Percentiles rank a stretch among this genome's conserved stretches.
These are phyloP conservation scores for Aschersonia sp. DNA, from an alignment of 2,329 filamentous ascomycete species.

Conservation along the genomic window DNA sequence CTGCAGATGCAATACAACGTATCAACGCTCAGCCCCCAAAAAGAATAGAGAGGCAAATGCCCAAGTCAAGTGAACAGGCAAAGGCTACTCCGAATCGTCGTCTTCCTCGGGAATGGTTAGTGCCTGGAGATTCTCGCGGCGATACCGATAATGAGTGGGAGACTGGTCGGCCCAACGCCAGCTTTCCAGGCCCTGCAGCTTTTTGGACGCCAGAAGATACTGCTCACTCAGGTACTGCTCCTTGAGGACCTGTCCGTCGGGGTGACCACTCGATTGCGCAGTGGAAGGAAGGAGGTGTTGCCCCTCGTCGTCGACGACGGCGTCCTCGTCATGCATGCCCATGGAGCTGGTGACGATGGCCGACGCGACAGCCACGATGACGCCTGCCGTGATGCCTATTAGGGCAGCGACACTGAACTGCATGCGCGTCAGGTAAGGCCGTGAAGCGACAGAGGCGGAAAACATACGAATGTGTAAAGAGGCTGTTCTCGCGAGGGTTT, in stretches of 20 bases:
- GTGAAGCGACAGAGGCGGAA: background rate
- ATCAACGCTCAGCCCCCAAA: too few relatives aligned
- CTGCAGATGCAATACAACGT: too few relatives aligned
- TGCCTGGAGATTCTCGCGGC: constrained; percentile 36
- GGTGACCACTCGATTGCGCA: constrained; percentile 1
- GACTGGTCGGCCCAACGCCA: constrained; percentile 21
- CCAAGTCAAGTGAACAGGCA: too few relatives aligned
- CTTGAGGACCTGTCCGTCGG: constrained; percentile 7
- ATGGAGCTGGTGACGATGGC: constrained; percentile 37
- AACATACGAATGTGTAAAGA: constrained; percentile 27
- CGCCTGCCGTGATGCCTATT: constrained; percentile 50
- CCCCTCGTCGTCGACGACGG: constrained; percentile 4
- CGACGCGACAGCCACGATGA: constrained; percentile 42
- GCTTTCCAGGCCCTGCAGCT: constrained; percentile 16
- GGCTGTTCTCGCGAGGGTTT: constrained; percentile 13
- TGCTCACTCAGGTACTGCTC: constrained; percentile 4
- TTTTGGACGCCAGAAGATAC: constrained; percentile 1
- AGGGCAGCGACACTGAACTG: constrained; percentile 50
- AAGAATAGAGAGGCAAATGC: too few relatives aligned
- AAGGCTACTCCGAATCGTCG: constrained; percentile 38
- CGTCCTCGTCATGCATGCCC: constrained; percentile 19
- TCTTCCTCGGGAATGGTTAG: constrained; percentile 64
- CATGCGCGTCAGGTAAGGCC: background rate
- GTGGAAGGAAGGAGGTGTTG: constrained; percentile 5
- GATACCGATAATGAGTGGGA: constrained; percentile 13